Conservation (phyloP, 1,284 basidiomycete genomes). For the Mycena citricolor region DNA sequence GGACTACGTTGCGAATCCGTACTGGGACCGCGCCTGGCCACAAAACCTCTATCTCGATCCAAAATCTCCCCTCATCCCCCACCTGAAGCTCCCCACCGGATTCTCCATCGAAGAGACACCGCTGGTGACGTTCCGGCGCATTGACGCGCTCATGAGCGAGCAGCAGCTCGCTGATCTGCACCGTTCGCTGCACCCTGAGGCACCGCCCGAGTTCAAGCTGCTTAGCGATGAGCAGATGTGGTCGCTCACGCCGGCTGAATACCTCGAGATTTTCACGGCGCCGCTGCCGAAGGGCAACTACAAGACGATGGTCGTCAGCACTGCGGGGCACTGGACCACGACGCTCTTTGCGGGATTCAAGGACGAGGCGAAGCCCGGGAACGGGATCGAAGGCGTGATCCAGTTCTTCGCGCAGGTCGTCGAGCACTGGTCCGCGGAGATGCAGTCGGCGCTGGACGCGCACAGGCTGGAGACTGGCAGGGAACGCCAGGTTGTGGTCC, state of each 20-base stretch:
- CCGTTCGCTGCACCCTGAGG: conserved; percentile 31
- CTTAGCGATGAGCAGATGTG: conserved; percentile 57
- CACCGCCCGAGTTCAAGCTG: conserved; percentile 35
- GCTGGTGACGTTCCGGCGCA: conserved; percentile 60
- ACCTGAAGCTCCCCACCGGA: conserved; percentile 44
- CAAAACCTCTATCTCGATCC: conserved; percentile 62
- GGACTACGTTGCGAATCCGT: conserved; percentile 50
- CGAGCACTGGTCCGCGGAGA: conserved; percentile 49
- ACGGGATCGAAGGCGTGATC: conserved; percentile 52
- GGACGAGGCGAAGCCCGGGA: conserved; percentile 37
- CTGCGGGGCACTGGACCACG: conserved; percentile 68
- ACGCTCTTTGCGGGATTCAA: conserved; percentile 50
- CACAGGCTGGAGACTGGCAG: conserved; percentile 22
- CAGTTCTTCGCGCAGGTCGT: conserved; percentile 56
- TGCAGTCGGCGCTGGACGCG: conserved; percentile 42
- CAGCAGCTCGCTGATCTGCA: conserved; percentile 51
- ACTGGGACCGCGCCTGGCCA: conserved; percentile 62
- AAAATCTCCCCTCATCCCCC: conserved; percentile 44
- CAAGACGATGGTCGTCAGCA: conserved; percentile 58
- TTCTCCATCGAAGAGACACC: conserved; percentile 59
- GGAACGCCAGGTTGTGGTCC: conserved; percentile 50
- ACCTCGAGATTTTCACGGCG: conserved; percentile 48
- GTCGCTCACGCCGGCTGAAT: conserved; percentile 51
- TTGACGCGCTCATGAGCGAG: conserved; percentile 56
- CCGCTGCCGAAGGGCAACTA: too few species aligned